Evolutionary conservation across 2,329 filamentous ascomycete genomes (phyloP), one percentile per base, ranked within the genome.

Genomic region (Salinomyces thailandicus): DNA sequence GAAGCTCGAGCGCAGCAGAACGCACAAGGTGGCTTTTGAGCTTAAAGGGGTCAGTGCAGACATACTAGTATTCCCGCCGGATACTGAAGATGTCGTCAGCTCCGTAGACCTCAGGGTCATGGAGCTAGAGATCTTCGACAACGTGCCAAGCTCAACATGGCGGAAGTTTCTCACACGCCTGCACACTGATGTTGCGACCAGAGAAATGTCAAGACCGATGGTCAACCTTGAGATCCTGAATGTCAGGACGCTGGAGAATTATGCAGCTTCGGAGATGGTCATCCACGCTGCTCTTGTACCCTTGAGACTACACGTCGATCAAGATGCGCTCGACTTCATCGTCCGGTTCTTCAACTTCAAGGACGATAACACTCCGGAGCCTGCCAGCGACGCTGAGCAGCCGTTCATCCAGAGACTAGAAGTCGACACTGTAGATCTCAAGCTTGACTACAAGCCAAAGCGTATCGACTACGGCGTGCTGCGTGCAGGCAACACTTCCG

Each of bases 271-370:
- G 0, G 91, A 98, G 57, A 77, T 96, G 43, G 82, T 95, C 43
- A 35, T 53, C 2, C 50, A 72, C 66, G 74, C 76, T 11, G 81
- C 77, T 1, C 60, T 98, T 13, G 69, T 96, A 18, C 91, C 91
- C 1, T 66, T 98, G 18, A 77, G 91, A 29, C 69, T 98, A 1
- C 91, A 98, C 56, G 87, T 98, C 20, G 91, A 98, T 53, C 91
- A 98, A 61, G 91, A 98, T 60, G 89, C 91, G 1, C 72, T 98
- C 3, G 91, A 98, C 57, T 98, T 98, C 56, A 84, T 98, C 55
- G 93, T 83, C 1, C 78, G 91, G 2, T 98, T 98, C 67, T 98
- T 98, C 52, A 87, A 93, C 52, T 98, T 98, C 69, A 93, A 94
- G 54, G 86, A 95, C 49, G 82, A 87, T 27, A 65, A 65, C 2